phyloP scores from a whole-genome alignment of 176 grass and related monocot genomes.

The Themeda triandra region DNA sequence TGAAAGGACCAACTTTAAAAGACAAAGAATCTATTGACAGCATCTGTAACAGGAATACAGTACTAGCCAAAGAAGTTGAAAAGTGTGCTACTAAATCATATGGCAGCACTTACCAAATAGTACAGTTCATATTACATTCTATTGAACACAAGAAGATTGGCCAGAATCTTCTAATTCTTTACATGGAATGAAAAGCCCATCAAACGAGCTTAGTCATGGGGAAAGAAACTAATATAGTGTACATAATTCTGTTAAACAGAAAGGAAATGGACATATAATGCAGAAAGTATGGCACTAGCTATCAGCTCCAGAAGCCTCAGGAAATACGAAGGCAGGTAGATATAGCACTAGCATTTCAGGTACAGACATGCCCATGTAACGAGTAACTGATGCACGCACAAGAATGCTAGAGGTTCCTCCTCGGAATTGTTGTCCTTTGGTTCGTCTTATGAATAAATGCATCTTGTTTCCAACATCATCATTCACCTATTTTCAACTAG shows the following conservation, averaged over 20 bases:
- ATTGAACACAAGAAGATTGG: constrained; percentile 17
- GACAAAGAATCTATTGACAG: not conserved
- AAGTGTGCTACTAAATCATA: constrained; percentile 12
- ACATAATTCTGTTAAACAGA: constrained; percentile 22
- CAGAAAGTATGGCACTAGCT: constrained; percentile 16
- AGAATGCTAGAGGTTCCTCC: constrained; percentile 26
- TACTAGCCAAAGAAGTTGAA: constrained; percentile 10
- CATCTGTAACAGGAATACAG: constrained; percentile 1
- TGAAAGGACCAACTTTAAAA: constrained; percentile 20
- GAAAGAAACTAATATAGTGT: constrained; percentile 19
- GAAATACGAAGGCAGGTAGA: constrained; percentile 10
- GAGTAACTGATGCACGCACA: constrained; percentile 11
- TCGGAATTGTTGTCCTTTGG: constrained; percentile 10
- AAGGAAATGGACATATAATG: constrained; percentile 22
- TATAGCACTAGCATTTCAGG: constrained; percentile 27
- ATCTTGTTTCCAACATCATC: constrained; percentile 37
- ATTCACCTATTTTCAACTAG: constrained; percentile 39
- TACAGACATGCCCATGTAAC: constrained; percentile 35
- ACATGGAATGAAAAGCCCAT: constrained; percentile 40
- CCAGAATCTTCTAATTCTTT: constrained; percentile 23
- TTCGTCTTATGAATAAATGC: constrained; percentile 35
- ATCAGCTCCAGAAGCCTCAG: constrained; percentile 31
- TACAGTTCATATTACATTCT: constrained; percentile 41
- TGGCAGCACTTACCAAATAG: constrained; percentile 19
- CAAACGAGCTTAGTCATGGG: not conserved